These are phyloP conservation scores for Didymella segeticola DNA, from an alignment of 2,329 filamentous ascomycete species.

Conservation along the genomic window DNA sequence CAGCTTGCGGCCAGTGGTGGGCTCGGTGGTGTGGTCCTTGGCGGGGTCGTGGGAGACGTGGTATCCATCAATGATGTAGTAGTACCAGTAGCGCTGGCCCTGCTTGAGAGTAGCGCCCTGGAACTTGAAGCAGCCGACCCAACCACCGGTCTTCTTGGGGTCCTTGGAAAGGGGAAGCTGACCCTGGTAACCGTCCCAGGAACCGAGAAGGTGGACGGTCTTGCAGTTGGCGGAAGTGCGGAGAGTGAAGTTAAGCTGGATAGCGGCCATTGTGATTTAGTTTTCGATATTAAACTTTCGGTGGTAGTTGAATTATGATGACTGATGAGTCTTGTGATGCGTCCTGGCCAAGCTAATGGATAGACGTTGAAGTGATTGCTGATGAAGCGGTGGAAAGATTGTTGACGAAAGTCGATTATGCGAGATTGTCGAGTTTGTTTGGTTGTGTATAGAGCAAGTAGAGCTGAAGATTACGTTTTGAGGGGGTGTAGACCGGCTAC, in stretches of 20 bases:
- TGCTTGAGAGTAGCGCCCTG: conserved; percentile 84
- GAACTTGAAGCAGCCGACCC: conserved; percentile 97
- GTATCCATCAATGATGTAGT: conserved; percentile 99
- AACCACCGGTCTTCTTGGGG: conserved; percentile 84
- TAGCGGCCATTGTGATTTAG: conserved; percentile 72
- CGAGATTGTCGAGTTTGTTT: conserved; percentile 37
- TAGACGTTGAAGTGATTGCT: conserved; percentile 43
- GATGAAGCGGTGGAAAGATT: conserved; percentile 43
- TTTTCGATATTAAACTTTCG: conserved; percentile 32
- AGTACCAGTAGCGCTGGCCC: conserved; percentile 98
- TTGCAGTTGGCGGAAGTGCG: conserved; percentile 96
- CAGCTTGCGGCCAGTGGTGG: conserved; percentile 93
- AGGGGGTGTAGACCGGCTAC: conserved; percentile 53
- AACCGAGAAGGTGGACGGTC: conserved; percentile 95
- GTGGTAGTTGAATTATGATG: conserved; percentile 34
- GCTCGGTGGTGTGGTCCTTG: conserved; percentile 87
- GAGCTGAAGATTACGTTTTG: conserved; percentile 54
- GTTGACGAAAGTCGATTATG: conserved; percentile 35
- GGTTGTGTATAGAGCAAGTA: conserved; percentile 55
- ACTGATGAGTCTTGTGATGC: conserved; percentile 31
- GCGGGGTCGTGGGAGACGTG: conserved; percentile 96
- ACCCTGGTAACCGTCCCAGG: conserved; percentile 96
- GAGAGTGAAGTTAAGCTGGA: conserved; percentile 94
- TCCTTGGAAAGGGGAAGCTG: conserved; percentile 96
- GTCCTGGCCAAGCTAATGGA: conserved; percentile 49